A percentile compares a stretch with the other conserved stretches of the same genome.
These are phyloP conservation scores for Malus domestica DNA, from an alignment of 306 rosid species.

Conservation along the genomic window DNA sequence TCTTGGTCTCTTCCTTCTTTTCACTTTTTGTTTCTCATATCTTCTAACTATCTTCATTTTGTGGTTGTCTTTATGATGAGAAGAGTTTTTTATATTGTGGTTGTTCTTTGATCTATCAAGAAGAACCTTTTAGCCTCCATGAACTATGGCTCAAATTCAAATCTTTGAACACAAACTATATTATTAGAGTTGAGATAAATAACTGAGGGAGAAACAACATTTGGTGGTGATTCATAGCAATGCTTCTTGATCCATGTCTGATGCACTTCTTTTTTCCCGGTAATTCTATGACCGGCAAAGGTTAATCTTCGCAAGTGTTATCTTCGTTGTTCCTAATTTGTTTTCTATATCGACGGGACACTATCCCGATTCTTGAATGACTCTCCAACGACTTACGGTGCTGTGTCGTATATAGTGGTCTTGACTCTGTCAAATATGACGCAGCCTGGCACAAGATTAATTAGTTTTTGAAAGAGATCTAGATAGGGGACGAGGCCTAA, in stretches of 20 bases:
- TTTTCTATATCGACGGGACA: not conserved
- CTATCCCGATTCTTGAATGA: not conserved
- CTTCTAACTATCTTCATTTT: not conserved
- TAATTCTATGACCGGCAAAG: too few relatives aligned
- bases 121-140: not conserved
- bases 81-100: too few relatives aligned
- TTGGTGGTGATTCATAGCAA: not conserved
- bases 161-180: not conserved
- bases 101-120: too few relatives aligned
- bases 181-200: not conserved
- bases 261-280: not conserved
- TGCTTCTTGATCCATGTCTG: not conserved
- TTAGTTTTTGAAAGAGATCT: not conserved
- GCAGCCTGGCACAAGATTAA: not conserved
- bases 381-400: not conserved
- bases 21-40: not conserved
- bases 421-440: not conserved
- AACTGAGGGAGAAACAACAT: not conserved
- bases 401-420: too few relatives aligned
- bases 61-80: not conserved
- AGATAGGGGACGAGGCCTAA: not conserved
- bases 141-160: not conserved
- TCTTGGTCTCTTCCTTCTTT: not conserved
- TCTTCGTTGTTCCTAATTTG: too few relatives aligned
- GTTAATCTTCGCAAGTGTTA: too few relatives aligned